Percentiles rank a stretch among this genome's conserved stretches.
These are phyloP conservation scores for Taphrina pruni DNA, from an alignment of 1,139 yeast genomes.

Conservation along the genomic window DNA sequence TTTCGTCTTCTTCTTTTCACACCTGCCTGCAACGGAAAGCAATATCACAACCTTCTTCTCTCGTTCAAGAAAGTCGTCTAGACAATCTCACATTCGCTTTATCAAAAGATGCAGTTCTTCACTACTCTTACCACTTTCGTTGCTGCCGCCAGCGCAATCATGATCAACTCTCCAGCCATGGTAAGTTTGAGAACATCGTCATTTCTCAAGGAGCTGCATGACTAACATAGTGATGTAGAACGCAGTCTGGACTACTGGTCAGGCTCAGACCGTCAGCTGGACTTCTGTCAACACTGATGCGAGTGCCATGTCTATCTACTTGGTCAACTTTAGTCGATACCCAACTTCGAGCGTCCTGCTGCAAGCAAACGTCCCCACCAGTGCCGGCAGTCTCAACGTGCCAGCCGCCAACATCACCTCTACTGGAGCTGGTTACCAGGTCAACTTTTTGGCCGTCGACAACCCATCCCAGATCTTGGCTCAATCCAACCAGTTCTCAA, in stretches of 20 bases:
- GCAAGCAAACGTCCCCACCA: conserved; percentile 20
- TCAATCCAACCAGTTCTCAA: conserved; percentile 34
- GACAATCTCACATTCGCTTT: conserved; percentile 7
- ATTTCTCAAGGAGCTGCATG: no score
- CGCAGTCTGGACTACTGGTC: conserved; percentile 31
- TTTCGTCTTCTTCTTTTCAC: background rate
- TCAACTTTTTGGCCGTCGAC: conserved; percentile 34
- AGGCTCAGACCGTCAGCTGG: conserved; percentile 30
- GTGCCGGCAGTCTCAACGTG: conserved; percentile 17
- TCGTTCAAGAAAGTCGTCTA: conserved; percentile 4
- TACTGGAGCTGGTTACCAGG: conserved; percentile 30
- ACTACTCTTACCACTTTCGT: conserved; percentile 19
- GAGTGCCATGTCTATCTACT: conserved; percentile 18
- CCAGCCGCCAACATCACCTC: conserved; percentile 17
- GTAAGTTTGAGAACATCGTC: background rate
- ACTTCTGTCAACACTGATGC: conserved; percentile 38
- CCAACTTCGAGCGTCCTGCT: conserved; percentile 21
- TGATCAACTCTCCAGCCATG: conserved; percentile 31
- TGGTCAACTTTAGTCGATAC: conserved; percentile 38
- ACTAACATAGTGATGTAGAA: background rate
- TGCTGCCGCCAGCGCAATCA: conserved; percentile 33
- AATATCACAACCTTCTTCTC: background rate
- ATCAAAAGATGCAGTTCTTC: conserved; percentile 29
- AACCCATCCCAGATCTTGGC: conserved; percentile 39
- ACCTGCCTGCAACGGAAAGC: background rate